phyloP scores from a whole-genome alignment of 176 grass and related monocot species.

The Oryza meyeriana region DNA sequence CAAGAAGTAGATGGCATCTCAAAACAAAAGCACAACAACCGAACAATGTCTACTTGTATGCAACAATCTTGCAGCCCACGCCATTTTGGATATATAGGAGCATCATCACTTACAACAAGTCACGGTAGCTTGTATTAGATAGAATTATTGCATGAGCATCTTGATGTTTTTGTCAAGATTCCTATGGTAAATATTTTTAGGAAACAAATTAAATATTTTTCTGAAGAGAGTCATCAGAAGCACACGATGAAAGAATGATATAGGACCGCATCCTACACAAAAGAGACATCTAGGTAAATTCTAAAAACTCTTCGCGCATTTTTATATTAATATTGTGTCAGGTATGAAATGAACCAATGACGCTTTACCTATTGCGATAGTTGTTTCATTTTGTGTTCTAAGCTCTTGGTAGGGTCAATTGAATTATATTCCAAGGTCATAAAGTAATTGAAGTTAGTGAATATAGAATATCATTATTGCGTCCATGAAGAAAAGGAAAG shows the following conservation, averaged over 20 bases:
- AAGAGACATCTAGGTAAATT: not conserved
- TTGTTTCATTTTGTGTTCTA: not conserved
- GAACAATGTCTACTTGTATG: not conserved
- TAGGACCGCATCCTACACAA: not conserved
- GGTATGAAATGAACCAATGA: not conserved
- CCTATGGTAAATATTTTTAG: not conserved
- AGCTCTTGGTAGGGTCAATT: not conserved
- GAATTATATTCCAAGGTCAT: not conserved
- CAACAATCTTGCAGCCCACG: not conserved
- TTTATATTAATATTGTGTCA: not conserved
- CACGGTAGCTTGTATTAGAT: not conserved
- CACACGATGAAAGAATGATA: not conserved
- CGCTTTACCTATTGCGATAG: too few relatives aligned
- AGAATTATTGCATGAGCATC: not conserved
- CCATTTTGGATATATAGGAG: not conserved
- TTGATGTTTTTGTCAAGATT: not conserved
- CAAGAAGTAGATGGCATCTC: not conserved
- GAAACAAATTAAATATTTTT: not conserved
- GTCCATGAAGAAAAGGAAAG: not conserved
- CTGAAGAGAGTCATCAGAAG: not conserved
- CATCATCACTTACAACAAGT: not conserved
- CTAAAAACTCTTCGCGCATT: not conserved
- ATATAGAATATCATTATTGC: too few relatives aligned
- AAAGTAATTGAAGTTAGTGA: not conserved
- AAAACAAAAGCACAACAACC: not conserved